Conservation (phyloP, 2,329 filamentous ascomycete species). For the Macrophomina pseudophaseolina region DNA sequence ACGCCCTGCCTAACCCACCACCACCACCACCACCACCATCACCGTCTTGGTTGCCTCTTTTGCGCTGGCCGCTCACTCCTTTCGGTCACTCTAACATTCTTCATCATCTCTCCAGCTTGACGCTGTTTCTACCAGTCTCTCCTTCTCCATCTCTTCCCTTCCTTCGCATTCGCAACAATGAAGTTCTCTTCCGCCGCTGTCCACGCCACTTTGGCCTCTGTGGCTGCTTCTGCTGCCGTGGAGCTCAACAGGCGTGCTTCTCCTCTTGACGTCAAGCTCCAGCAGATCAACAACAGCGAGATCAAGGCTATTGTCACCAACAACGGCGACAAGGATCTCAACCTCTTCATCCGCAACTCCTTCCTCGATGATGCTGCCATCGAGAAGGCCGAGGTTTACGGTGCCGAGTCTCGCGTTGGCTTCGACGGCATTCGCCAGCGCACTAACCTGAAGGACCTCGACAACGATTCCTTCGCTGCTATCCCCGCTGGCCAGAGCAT, state of each 20-base stretch:
- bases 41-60: not conserved
- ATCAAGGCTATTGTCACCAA: slow-evolving; percentile 62
- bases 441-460: slow-evolving; percentile 52
- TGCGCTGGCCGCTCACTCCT: slow-evolving; percentile 13
- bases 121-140: slow-evolving; percentile 3
- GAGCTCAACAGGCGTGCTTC: slow-evolving; percentile 16
- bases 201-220: slow-evolving; percentile 8
- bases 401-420: slow-evolving; percentile 48
- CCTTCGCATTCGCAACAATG: slow-evolving; percentile 30
- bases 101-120: not conserved
- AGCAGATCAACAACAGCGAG: slow-evolving; percentile 55
- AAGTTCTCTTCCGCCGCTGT: slow-evolving; percentile 5
- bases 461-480: slow-evolving; percentile 56
- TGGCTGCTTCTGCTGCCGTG: slow-evolving; percentile 1
- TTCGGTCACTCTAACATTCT: slow-evolving; percentile 9
- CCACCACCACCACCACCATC: slow-evolving; percentile 2
- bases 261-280: slow-evolving; percentile 18
- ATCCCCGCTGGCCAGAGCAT: slow-evolving; percentile 56
- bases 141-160: not conserved
- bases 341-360: slow-evolving; percentile 55
- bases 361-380: slow-evolving; percentile 58
- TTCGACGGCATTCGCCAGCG: slow-evolving; percentile 62
- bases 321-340: slow-evolving; percentile 55
- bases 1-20: not conserved
- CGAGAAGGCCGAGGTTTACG: slow-evolving; percentile 30